Percentiles rank a stretch among this genome's conserved stretches.
phyloP scores from a whole-genome alignment of 2,329 filamentous ascomycete genomes.

The Trichothecium sympodiale region DNA sequence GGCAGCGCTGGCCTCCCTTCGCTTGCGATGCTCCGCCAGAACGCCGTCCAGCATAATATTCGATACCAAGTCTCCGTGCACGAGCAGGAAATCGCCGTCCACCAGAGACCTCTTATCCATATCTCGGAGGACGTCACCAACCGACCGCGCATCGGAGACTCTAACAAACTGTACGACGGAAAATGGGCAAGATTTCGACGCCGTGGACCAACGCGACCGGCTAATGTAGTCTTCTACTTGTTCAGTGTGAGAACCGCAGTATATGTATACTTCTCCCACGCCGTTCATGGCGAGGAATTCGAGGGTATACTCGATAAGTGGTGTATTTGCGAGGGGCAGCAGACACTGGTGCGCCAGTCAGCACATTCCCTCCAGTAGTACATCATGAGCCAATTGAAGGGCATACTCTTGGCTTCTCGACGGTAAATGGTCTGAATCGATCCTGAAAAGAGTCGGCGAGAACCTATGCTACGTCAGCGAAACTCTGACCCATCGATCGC shows the following conservation, averaged over 20 bases:
- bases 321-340: conserved; percentile 82
- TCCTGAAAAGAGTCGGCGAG: conserved; percentile 93
- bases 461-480: no score
- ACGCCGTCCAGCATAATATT: conserved; percentile 78
- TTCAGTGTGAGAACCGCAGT: conserved; percentile 78
- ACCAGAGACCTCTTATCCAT: conserved; percentile 79
- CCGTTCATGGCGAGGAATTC: conserved; percentile 93
- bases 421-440: conserved; percentile 77
- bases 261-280: conserved; percentile 88
- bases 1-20: conserved; percentile 76
- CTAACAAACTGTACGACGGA: conserved; percentile 73
- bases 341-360: conserved; percentile 55
- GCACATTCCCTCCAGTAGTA: conserved; percentile 3
- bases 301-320: conserved; percentile 93
- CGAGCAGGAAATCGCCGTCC: conserved; percentile 80
- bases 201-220: conserved; percentile 59
- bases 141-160: conserved; percentile 69
- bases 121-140: conserved; percentile 91
- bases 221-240: conserved; percentile 80
- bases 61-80: conserved; percentile 86
- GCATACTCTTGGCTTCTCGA: conserved; percentile 76
- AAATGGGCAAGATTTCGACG: conserved; percentile 53
- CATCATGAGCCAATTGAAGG: no score
- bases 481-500: conserved; percentile 9
- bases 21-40: conserved; percentile 66